Conservation (phyloP, 139 green algal species). For the Coelastrella sp. region DNA sequence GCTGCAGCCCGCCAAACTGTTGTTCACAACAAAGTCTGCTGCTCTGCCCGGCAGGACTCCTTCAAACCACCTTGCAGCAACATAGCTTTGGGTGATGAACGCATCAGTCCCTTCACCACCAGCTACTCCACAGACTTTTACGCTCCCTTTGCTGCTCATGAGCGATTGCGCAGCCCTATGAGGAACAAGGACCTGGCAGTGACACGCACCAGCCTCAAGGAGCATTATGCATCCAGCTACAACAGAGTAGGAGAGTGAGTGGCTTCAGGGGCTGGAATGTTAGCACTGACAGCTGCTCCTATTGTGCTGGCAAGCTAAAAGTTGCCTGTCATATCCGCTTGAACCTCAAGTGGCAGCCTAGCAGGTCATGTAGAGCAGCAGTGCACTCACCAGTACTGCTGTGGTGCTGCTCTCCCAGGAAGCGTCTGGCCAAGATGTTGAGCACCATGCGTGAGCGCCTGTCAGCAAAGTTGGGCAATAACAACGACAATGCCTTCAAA, state of each 20-base stretch:
- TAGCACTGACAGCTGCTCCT: neutral
- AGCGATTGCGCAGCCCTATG: conserved; percentile 78
- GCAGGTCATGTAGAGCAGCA: neutral
- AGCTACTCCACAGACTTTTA: conserved; percentile 77
- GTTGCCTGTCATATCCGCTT: no score
- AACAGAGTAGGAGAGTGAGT: conserved; percentile 81
- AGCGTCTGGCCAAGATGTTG: conserved; percentile 81
- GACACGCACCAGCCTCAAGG: conserved; percentile 64
- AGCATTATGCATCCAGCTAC: conserved; percentile 74
- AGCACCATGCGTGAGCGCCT: conserved; percentile 83
- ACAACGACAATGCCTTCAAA: conserved; percentile 85
- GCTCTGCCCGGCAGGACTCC: conserved; percentile 55
- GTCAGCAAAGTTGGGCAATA: conserved; percentile 80
- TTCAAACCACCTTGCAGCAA: conserved; percentile 74
- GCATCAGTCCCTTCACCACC: conserved; percentile 77
- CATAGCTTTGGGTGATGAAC: conserved; percentile 73
- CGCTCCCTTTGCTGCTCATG: conserved; percentile 66
- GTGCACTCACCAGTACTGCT: no score
- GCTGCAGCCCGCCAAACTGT: no score
- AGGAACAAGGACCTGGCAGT: conserved; percentile 78
- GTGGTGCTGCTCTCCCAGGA: conserved; percentile 55
- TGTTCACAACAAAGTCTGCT: no score
- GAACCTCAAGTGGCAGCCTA: neutral
- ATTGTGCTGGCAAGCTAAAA: neutral
- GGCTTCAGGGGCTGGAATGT: neutral